Evolutionary conservation across 202 grass and related monocot species (phyloP), one percentile per base, ranked within the genome.

Genomic region (Dendrocalamus latiflorus): DNA sequence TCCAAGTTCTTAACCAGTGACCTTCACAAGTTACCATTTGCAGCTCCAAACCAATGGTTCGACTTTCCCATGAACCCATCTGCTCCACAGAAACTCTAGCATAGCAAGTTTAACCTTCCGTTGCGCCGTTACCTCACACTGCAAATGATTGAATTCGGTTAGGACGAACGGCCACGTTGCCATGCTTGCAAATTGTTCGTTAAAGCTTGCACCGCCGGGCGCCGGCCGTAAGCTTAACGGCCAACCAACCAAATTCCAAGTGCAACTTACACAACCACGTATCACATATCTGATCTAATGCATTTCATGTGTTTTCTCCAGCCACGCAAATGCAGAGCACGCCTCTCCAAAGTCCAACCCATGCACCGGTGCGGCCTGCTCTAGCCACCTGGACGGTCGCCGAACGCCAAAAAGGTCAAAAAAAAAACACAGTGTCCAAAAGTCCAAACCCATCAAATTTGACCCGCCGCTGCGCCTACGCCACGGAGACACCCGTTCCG

Each of bases 381-480:
- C 63, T 30, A 39, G 17, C 34, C 75, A 55, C 59, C 76, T 69
- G 30, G 77, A 77, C 65, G 44, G 78, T 42, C 9, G 24, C 59
- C 21, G 34, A 6, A 55, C 70, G 45, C 70, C 11, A 44, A 44
- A 44, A 44, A 44, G 10, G 42, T n/a, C 70, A 18, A 51, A 74
- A 15, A 45, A 33, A 30, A n/a, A n/a, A n/a, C n/a, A n/a, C n/a
- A n/a, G 65, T 1, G 56, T 21, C 83, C 9, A 4, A 5, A 51
- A 51, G 21, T 57, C 39, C 74, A 21, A 59, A 13, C 85, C 55
- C 72, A n/a, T n/a, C 74, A 65, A 83, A 38, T 41, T 56, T 81
- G 77, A 81, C 70, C 14, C 37, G 34, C 37, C 5, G 15, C 12
- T 4, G 0, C 57, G 58, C 10, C 25, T 4, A 28, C 12, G 4